Evolutionary conservation across 2,329 filamentous ascomycete genomes (phyloP).

Genomic region (Cyanodermella asteris): DNA sequence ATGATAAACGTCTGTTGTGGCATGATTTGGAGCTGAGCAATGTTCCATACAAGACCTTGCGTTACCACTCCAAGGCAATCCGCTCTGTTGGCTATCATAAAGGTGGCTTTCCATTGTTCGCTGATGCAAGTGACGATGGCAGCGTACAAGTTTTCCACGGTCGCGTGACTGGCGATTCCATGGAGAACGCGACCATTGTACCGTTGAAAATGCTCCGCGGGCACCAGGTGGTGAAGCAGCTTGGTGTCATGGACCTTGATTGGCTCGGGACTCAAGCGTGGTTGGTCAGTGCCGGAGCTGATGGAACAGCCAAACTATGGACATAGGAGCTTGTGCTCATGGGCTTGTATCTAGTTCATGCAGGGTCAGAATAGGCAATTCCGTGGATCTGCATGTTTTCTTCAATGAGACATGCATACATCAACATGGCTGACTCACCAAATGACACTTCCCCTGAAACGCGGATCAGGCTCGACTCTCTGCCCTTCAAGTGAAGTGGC

Average conservation of each 20-base stretch:
- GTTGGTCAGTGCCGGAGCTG: slow-evolving; percentile 83
- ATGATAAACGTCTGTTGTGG: slow-evolving; percentile 85
- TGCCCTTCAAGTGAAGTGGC: too few relatives aligned
- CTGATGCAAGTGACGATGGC: slow-evolving; percentile 86
- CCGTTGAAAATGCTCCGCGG: slow-evolving; percentile 85
- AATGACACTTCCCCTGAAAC: too few relatives aligned
- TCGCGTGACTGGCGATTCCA: slow-evolving; percentile 79
- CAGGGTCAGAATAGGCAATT: too few relatives aligned
- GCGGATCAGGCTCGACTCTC: too few relatives aligned
- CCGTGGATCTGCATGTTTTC: too few relatives aligned
- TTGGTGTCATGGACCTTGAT: slow-evolving; percentile 83
- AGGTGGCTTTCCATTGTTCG: slow-evolving; percentile 61
- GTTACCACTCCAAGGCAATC: slow-evolving; percentile 85
- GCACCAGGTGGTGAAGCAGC: slow-evolving; percentile 62
- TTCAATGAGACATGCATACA: too few relatives aligned
- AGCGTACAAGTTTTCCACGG: slow-evolving; percentile 92
- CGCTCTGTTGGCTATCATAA: slow-evolving; percentile 74
- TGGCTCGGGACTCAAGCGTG: slow-evolving; percentile 93
- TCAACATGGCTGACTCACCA: too few relatives aligned
- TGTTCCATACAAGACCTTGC: slow-evolving; percentile 85
- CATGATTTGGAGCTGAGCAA: slow-evolving; percentile 85
- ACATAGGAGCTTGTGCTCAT: slow-evolving; percentile 29
- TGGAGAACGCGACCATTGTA: slow-evolving; percentile 92
- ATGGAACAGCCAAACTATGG: slow-evolving; percentile 85
- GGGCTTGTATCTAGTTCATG: too few relatives aligned